Conservation (phyloP, 1,139 yeast species). For the Protomyces pachydermus region DNA sequence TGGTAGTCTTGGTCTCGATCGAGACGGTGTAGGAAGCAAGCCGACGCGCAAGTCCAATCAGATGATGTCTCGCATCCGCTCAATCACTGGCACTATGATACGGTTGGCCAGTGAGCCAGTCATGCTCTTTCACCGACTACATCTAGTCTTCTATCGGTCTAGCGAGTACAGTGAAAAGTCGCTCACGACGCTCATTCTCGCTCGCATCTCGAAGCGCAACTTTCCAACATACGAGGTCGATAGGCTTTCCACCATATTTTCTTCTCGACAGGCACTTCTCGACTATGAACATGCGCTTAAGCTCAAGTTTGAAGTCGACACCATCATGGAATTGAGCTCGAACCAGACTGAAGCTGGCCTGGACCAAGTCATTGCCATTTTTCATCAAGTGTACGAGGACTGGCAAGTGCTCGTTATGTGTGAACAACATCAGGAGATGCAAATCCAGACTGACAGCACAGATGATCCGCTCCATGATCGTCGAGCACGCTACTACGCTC, state of each 20-base stretch:
- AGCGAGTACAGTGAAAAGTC: slow-evolving; percentile 29
- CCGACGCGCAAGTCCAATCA: slow-evolving; percentile 10
- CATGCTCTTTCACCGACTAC: slow-evolving; percentile 30
- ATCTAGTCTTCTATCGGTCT: slow-evolving; percentile 32
- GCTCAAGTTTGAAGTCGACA: slow-evolving; percentile 22
- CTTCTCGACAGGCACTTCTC: slow-evolving; percentile 27
- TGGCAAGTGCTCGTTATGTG: slow-evolving; percentile 28
- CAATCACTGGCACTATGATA: slow-evolving; percentile 29
- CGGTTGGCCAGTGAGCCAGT: slow-evolving; percentile 15
- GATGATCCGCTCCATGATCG: not conserved
- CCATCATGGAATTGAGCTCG: slow-evolving; percentile 17
- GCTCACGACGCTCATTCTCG: slow-evolving; percentile 30
- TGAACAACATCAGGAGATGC: not conserved
- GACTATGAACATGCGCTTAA: slow-evolving; percentile 28
- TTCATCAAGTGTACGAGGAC: slow-evolving; percentile 24
- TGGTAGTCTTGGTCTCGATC: slow-evolving; percentile 28
- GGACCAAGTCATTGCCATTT: slow-evolving; percentile 18
- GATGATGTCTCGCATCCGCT: slow-evolving; percentile 22
- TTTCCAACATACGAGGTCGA: slow-evolving; percentile 30
- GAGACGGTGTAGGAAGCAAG: slow-evolving; percentile 27
- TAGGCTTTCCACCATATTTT: slow-evolving; percentile 31
- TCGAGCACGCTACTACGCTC: slow-evolving; percentile 23
- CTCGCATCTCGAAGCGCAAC: slow-evolving; percentile 29
- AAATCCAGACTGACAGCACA: not conserved
- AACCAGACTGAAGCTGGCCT: slow-evolving; percentile 21